A percentile compares a stretch with the other conserved stretches of the same genome.
These are phyloP conservation scores for Blastobotrys buckinghamii DNA, from an alignment of 1,139 yeast species.

Conservation along the genomic window DNA sequence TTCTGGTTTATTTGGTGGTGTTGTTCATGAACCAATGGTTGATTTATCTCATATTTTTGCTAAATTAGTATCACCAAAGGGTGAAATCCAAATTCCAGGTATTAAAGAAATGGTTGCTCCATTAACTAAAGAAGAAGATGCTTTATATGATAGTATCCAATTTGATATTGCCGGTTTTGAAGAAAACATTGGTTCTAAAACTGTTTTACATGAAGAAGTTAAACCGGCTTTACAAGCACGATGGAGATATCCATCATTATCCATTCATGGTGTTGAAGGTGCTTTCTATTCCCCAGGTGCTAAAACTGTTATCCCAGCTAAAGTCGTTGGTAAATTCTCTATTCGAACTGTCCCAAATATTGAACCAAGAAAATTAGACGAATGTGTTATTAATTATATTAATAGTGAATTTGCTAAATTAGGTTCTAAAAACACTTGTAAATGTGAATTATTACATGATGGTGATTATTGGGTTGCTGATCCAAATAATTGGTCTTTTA, in stretches of 20 bases:
- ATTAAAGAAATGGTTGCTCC: slow-evolving; percentile 93
- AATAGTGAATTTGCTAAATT: slow-evolving; percentile 58
- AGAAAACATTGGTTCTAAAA: slow-evolving; percentile 81
- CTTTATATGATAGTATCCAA: slow-evolving; percentile 78
- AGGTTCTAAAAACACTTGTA: slow-evolving; percentile 67
- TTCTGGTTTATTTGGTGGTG: slow-evolving; percentile 96
- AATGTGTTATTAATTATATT: slow-evolving; percentile 68
- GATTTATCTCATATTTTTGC: slow-evolving; percentile 77
- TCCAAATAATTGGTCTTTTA: slow-evolving; percentile 87
- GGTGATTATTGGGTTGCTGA: slow-evolving; percentile 96
- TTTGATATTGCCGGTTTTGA: slow-evolving; percentile 80
- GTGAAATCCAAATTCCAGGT: slow-evolving; percentile 83
- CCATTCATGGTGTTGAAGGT: slow-evolving; percentile 96
- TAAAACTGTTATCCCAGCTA: slow-evolving; percentile 95
- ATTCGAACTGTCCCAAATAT: slow-evolving; percentile 96
- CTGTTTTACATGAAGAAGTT: slow-evolving; percentile 70
- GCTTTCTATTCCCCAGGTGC: slow-evolving; percentile 95
- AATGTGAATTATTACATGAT: slow-evolving; percentile 78
- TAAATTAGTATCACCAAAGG: slow-evolving; percentile 63
- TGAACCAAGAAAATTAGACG: slow-evolving; percentile 70
- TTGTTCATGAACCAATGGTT: slow-evolving; percentile 95
- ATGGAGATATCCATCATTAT: slow-evolving; percentile 97
- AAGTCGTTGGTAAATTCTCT: slow-evolving; percentile 89
- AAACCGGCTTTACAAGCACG: slow-evolving; percentile 91
- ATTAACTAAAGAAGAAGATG: slow-evolving; percentile 67